Evolutionary conservation across 495 filamentous ascomycete species (phyloP).

Genomic region (Trichocladium uniseriatum): DNA sequence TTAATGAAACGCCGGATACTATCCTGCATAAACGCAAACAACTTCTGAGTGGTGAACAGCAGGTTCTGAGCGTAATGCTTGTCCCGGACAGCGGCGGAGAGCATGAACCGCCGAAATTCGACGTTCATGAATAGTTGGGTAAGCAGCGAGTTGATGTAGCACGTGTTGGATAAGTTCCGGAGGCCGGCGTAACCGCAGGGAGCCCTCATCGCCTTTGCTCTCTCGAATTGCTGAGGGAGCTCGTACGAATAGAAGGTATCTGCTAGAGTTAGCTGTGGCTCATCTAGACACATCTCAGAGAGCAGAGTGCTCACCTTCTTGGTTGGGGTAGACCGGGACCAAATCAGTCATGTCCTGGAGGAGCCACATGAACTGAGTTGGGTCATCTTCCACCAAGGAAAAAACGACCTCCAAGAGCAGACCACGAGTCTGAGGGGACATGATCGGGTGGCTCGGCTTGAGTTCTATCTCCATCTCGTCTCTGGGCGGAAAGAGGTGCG

Average conservation of each 20-base stretch:
- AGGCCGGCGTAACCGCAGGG: conserved; percentile 74
- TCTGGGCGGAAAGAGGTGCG: conserved; percentile 58
- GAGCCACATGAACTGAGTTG: conserved; percentile 38
- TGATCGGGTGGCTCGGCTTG: conserved; percentile 31
- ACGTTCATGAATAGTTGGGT: conserved; percentile 97
- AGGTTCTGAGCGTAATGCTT: conserved; percentile 51
- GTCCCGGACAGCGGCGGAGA: conserved; percentile 49
- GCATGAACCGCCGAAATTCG: conserved; percentile 76
- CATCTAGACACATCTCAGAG: background rate
- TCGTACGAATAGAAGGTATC: conserved; percentile 42
- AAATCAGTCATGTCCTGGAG: conserved; percentile 47
- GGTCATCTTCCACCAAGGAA: conserved; percentile 47
- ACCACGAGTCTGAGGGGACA: conserved; percentile 48
- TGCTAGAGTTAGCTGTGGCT: conserved; percentile 5
- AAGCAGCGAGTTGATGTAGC: conserved; percentile 92
- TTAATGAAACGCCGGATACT: conserved; percentile 62
- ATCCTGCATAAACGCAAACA: conserved; percentile 84
- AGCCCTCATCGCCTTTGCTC: conserved; percentile 60
- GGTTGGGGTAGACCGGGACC: conserved; percentile 23
- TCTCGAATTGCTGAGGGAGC: conserved; percentile 50
- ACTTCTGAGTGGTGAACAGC: conserved; percentile 63
- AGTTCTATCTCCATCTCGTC: conserved; percentile 29
- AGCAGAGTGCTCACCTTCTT: conserved; percentile 22
- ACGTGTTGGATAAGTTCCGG: conserved; percentile 87
- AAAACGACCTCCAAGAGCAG: conserved; percentile 57